phyloP scores from a whole-genome alignment of 1,284 basidiomycete species.

The Paramarasmius palmivorus region DNA sequence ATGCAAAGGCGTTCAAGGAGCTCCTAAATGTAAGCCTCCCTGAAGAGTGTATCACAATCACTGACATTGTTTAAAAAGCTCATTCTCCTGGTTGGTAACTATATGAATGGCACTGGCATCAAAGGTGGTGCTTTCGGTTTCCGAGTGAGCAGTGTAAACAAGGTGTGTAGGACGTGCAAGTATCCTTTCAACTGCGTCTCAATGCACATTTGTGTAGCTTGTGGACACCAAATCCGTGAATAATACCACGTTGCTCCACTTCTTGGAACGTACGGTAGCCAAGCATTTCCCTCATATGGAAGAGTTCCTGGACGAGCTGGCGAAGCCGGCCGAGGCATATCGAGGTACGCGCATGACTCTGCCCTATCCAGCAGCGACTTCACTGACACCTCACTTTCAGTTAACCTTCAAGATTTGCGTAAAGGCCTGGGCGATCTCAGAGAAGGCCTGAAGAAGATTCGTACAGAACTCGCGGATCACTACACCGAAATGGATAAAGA shows the following conservation, averaged over 20 bases:
- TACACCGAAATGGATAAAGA: constrained; percentile 70
- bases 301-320: constrained; percentile 86
- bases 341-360: constrained; percentile 57
- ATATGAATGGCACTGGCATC: constrained; percentile 95
- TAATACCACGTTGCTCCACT: constrained; percentile 92
- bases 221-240: constrained; percentile 97
- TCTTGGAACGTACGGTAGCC: constrained; percentile 87
- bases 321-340: constrained; percentile 90
- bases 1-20: constrained; percentile 85
- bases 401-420: constrained; percentile 77
- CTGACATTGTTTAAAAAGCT: constrained; percentile 48
- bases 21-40: constrained; percentile 66
- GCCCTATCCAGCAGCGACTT: background rate
- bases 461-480: constrained; percentile 76
- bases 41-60: constrained; percentile 14
- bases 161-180: constrained; percentile 45
- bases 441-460: constrained; percentile 79
- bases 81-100: constrained; percentile 95
- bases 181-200: background rate
- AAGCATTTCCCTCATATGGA: constrained; percentile 91
- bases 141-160: constrained; percentile 97
- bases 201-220: constrained; percentile 51
- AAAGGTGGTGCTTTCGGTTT: constrained; percentile 98
- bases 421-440: constrained; percentile 73
- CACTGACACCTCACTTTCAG: constrained; percentile 33